Conservation (phyloP, 306 rosid genomes). For the Neltuma alba region DNA sequence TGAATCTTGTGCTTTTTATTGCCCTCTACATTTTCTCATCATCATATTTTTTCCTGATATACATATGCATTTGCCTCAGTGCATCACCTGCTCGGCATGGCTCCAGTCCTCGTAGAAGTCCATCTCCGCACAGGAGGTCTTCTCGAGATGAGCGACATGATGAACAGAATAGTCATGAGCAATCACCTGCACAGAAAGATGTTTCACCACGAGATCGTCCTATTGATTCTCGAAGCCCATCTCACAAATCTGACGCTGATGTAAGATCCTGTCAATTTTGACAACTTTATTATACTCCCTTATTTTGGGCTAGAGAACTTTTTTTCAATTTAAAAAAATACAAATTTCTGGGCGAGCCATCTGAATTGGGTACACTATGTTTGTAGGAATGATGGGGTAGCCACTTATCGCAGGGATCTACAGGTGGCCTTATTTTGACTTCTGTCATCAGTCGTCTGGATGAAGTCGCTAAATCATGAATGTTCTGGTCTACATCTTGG, state of each 20-base stretch:
- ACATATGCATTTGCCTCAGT: constrained; percentile 35
- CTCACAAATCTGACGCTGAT: constrained; percentile 60
- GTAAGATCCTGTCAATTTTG: constrained; percentile 44
- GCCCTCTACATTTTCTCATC: constrained; percentile 11
- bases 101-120: constrained; percentile 46
- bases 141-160: constrained; percentile 48
- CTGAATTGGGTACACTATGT: constrained; percentile 24
- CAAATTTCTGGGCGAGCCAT: neutral
- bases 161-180: constrained; percentile 35
- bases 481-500: constrained; percentile 39
- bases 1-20: neutral
- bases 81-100: constrained; percentile 52
- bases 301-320: neutral
- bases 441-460: constrained; percentile 21
- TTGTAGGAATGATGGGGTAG: constrained; percentile 51
- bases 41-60: constrained; percentile 32
- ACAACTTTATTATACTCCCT: neutral
- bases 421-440: constrained; percentile 6
- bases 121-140: constrained; percentile 51
- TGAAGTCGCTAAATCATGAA: constrained; percentile 31
- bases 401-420: constrained; percentile 1
- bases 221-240: constrained; percentile 61
- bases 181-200: constrained; percentile 49
- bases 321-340: neutral
- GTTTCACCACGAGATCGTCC: constrained; percentile 45